Base-by-base conservation (phyloP, 148 eudicot species). In the Vaccinium myrtillus region DNA sequence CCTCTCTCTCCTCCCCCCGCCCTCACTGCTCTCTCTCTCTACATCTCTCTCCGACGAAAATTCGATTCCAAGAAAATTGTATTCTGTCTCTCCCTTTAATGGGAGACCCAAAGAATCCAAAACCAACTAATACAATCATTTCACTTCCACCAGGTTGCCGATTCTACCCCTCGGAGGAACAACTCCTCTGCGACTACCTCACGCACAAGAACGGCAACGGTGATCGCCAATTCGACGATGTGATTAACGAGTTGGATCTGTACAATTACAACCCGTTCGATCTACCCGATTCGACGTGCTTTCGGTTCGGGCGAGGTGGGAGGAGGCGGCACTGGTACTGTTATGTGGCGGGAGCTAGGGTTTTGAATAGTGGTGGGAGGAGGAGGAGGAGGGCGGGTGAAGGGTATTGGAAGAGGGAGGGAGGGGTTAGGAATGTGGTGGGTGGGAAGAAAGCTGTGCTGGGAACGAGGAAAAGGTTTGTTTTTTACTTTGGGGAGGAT, bases 91-190 rank as follows among this genome's bases (percentile, higher is more conserved):
- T 85, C 85, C 88, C 90, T 83, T 79, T 73, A 78, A 88, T 91
- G 94, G 94, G 83, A 76, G 91, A 84, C 70, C 88, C 87, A 18
- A 80, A 75, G 39, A 30, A 36, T 23, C 25, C 84, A 48, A 55
- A 58, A 15, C 58, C 85, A 84, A 15, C 85, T 43, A 43, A 43
- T 43, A 6, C 46, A 0, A 54, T 11, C 81, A 73, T 78, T 1
- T 79, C 89, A 0, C 75, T 90, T 12, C 95, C 93, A 0, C 95
- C 93, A 0, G 95, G 95, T 69, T 89, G 86, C 85, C 91, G 92
- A 82, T 93, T 93, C 80, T 90, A 86, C 91, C 93, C 93, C n/a
- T 90, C 93, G 14, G 93, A 90, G 32, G 84, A 89, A 48, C 87
- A 90, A 19, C 91, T 93, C 77, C 49, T 91, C 74, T 27, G 73